These are phyloP conservation scores for Neurospora sp. DNA, from an alignment of 495 filamentous ascomycete species.

Conservation along the genomic window DNA sequence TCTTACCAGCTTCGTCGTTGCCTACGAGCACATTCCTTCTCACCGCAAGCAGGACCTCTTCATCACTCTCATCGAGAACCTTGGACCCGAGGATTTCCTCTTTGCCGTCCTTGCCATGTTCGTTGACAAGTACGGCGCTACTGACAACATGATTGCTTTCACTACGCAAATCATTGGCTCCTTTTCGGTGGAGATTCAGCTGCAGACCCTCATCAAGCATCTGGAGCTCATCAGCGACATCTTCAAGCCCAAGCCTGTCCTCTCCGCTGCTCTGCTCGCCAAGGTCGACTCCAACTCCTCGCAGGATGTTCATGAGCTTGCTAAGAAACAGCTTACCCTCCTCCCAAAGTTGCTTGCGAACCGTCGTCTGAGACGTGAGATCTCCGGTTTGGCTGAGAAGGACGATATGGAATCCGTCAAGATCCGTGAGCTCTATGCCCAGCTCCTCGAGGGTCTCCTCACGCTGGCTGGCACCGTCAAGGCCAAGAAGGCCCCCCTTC, in stretches of 20 bases:
- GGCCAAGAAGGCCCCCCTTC: slow-evolving; percentile 46
- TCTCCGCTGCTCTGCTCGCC: slow-evolving; percentile 60
- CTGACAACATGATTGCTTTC: slow-evolving; percentile 41
- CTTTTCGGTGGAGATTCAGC: slow-evolving; percentile 54
- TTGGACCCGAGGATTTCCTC: slow-evolving; percentile 74
- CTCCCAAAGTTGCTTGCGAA: slow-evolving; percentile 44
- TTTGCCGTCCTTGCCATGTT: slow-evolving; percentile 65
- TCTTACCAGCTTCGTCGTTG: slow-evolving; percentile 81
- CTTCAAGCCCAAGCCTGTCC: slow-evolving; percentile 54
- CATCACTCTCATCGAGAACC: slow-evolving; percentile 65
- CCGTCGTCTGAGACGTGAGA: slow-evolving; percentile 36
- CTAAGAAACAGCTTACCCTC: slow-evolving; percentile 52
- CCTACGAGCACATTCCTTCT: slow-evolving; percentile 86
- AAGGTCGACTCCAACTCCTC: slow-evolving; percentile 48
- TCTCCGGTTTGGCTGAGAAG: slow-evolving; percentile 36
- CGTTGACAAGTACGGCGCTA: slow-evolving; percentile 54
- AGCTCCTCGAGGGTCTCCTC: slow-evolving; percentile 58
- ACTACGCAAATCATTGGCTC: slow-evolving; percentile 41
- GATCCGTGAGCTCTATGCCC: slow-evolving; percentile 58
- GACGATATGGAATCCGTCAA: slow-evolving; percentile 51
- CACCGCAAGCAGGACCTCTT: slow-evolving; percentile 76
- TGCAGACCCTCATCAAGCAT: slow-evolving; percentile 61
- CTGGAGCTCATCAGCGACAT: slow-evolving; percentile 62
- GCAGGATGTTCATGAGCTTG: slow-evolving; percentile 47
- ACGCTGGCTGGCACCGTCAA: slow-evolving; percentile 50